Base-by-base conservation (phyloP, 1,139 yeast genomes). In the Pneumocystis murina region DNA sequence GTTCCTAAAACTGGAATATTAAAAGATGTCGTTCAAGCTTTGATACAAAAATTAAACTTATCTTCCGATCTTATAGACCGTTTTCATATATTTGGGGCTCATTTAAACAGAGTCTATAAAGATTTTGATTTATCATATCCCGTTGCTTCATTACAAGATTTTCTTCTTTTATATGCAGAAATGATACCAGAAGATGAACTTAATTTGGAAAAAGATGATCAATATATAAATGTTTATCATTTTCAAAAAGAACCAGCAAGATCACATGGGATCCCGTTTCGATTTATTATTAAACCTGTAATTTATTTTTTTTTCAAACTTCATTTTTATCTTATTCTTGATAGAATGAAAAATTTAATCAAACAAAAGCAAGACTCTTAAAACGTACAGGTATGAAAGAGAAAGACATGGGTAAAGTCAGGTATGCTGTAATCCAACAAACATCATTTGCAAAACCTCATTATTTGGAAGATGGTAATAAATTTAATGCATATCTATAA, bases 231-330 rank as follows among this genome's bases (percentile, higher is more conserved):
- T 20, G 85, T 84, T 68, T 81, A 84, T 71, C 97, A 92, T 71
- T 92, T 85, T 75, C 82, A 85, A 72, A 87, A 85, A 69, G 88
- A 84, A 61, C 79, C 85, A 28, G 79, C 78, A 60, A 82, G 84
- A 68, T 78, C 83, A 28, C 98, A 94, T 72, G 94, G 97, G n/a
- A 78, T 86, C 43, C 96, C 98, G 6, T 92, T 92, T 72, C 76
- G 86, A 33, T 86, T 92, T 71, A 82, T 84, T 16, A 74, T 88
- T 8, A 68, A 69, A 41, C 69, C 71, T 8, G 74, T 60, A 48
- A 48, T 14, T 24, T 28, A 28, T 4, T 17, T 8, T 7, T 14
- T 38, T 57, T 40, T 40, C 10, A 6, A 20, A 14, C n/a, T 24
- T 17, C 14, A 17, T 60, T 28, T 7, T 17, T 20, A 36, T 8